Evolutionary conservation across 345 rosid genomes (phyloP), one percentile per base, ranked within the genome.

Genomic region (Acer negundo): DNA sequence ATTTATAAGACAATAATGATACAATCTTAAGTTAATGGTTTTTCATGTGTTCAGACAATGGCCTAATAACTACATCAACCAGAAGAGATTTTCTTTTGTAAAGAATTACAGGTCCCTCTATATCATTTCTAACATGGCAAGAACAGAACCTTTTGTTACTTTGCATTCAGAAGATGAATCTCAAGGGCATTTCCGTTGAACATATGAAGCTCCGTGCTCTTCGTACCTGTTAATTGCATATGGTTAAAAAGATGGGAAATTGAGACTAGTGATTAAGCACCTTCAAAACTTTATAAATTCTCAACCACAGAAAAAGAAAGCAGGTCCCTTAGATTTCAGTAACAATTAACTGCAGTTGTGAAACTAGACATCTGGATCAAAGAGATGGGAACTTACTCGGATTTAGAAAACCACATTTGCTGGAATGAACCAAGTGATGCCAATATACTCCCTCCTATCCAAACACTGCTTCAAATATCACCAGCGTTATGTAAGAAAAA

Each of bases 401-500:
- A 78, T 83, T 89, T 90, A 65, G 99, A 97, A 89, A 97, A 90
- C 98, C 98, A 97, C 99, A 94, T 94, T 80, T 91, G 98, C 89
- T 96, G 98, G 85, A 91, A 94, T 35, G 98, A 94, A 71, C 97
- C 97, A 13, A 91, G 92, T 10, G 97, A 91, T 75, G 98, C 99
- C 88, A 94, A 78, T 90, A 92, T 89, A 76, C 95, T 90, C 68
- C 95, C 97, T 78, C 94, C 97, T 55, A 92, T 94, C 98, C 98
- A 93, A 28, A 94, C 99, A 82, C 99, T 96, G 96, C 84, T 75
- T 65, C 69, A 62, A 65, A 78, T 4, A 46, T 42, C 47, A 75
- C 3, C 24, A 40, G 24, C 28, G 49, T 17, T 17, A 17, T 4
- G 64, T 47, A 44, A 49, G 69, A 40, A 9, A 42, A 51, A 23